These are phyloP conservation scores for Fusarium musae DNA, from an alignment of 2,329 filamentous ascomycete genomes.

Conservation along the genomic window DNA sequence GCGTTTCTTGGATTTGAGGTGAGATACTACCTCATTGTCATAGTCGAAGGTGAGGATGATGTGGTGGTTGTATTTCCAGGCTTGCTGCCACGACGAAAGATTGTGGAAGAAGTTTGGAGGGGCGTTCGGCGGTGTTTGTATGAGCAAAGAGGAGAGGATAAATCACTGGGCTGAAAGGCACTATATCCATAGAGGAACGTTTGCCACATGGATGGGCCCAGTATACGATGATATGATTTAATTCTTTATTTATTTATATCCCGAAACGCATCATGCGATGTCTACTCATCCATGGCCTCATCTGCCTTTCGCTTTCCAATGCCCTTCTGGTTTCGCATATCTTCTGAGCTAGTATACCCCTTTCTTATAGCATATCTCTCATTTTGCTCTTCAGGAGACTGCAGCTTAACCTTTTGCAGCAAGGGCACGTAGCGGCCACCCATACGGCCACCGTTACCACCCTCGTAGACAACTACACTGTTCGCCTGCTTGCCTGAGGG, in stretches of 20 bases:
- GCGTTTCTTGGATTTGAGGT: slow-evolving; percentile 94
- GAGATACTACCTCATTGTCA: slow-evolving; percentile 86
- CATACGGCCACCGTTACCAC: slow-evolving; percentile 62
- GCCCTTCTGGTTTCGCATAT: slow-evolving; percentile 54
- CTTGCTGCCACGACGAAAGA: slow-evolving; percentile 76
- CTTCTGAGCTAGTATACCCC: slow-evolving; percentile 65
- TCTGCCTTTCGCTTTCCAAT: slow-evolving; percentile 48
- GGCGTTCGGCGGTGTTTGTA: slow-evolving; percentile 85
- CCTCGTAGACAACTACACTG: slow-evolving; percentile 61
- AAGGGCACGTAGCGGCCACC: slow-evolving; percentile 67
- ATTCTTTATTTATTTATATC: slow-evolving; percentile 3
- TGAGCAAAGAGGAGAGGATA: slow-evolving; percentile 55
- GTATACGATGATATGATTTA: neutral
- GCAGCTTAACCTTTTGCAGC: slow-evolving; percentile 61
- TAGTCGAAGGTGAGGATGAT: slow-evolving; percentile 88
- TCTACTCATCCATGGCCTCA: slow-evolving; percentile 40
- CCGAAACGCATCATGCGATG: slow-evolving; percentile 5
- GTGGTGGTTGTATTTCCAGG: slow-evolving; percentile 95
- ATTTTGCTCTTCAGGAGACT: slow-evolving; percentile 66
- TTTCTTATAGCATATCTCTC: slow-evolving; percentile 70
- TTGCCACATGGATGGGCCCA: slow-evolving; percentile 3
- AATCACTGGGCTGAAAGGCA: slow-evolving; percentile 30
- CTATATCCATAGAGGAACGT: slow-evolving; percentile 15
- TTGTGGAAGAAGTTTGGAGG: slow-evolving; percentile 91
- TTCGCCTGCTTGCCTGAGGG: slow-evolving; percentile 32